Evolutionary conservation across 352 stramenopile genomes (phyloP), one percentile per base, ranked within the genome.

Genomic region (Pythium aquatile): DNA sequence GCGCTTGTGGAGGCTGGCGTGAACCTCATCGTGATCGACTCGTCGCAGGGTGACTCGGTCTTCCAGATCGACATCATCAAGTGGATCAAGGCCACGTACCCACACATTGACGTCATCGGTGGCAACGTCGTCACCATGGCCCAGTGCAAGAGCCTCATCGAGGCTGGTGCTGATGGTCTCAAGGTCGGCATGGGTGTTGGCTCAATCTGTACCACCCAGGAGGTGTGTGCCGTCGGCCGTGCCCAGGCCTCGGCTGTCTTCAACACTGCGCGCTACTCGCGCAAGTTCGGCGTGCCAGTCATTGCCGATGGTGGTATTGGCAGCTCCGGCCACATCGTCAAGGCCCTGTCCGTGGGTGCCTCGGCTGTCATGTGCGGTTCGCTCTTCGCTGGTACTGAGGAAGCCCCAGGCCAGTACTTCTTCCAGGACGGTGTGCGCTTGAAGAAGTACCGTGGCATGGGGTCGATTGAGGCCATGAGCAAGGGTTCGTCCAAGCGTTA

Each of bases 401-500:
- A 99, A 78, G 94, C 97, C 29, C 98, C 98, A 4, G 98, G 98
- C 30, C 97, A 99, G 75, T 99, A 99, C 84, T 99, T 99, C 76
- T 99, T 99, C 84, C 97, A 99, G 85, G 97, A 99, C 76, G 98
- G 98, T 47, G 97, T 99, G 61, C 95, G 98, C 60, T 82, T 99
- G 33, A 99, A 99, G 82, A 97, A 98, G 75, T 99, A 99, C 85
- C 93, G 98, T 71, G 98, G 98, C 65, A 99, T 99, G 98, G 98
- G 98, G 57, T 99, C 94, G 58, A 92, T 99, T 29, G 98, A 99
- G 76, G 98, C 98, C 51, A 99, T 99, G 97, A 93, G 83, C 24
- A 97, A 99, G 72, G 98, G 98, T 30, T 98, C 88, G 33, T 95
- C 84, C 58, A 97, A 97, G 82, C 87, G 93, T 42, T 97, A 97